A percentile compares a stretch with the other conserved stretches of the same genome.
Conservation (phyloP, 495 filamentous ascomycete genomes). For the Aspergillus bertholletiae region DNA sequence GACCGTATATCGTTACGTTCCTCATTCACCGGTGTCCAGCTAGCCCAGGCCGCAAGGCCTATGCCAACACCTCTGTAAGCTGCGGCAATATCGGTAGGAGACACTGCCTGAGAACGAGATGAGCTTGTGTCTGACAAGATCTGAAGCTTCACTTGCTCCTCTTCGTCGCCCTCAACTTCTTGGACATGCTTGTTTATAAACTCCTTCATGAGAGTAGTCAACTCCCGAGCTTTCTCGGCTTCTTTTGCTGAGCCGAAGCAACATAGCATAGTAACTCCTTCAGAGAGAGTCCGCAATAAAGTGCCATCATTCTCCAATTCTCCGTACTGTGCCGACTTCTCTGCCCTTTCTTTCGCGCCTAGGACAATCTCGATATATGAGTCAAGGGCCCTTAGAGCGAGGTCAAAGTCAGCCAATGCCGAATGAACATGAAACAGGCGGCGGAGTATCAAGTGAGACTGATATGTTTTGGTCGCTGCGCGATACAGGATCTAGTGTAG, state of each 20-base stretch:
- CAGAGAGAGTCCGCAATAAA: constrained; percentile 69
- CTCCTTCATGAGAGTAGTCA: constrained; percentile 62
- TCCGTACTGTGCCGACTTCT: constrained; percentile 73
- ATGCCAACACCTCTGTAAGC: constrained; percentile 81
- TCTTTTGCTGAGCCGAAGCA: constrained; percentile 70
- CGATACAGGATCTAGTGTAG: constrained; percentile 67
- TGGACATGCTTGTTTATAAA: constrained; percentile 52
- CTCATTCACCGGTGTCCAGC: constrained; percentile 69
- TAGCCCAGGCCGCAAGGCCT: constrained; percentile 80
- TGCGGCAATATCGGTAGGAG: constrained; percentile 54
- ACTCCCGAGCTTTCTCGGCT: constrained; percentile 69
- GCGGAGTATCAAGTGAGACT: constrained; percentile 81
- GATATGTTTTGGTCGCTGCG: constrained; percentile 87
- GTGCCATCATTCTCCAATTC: constrained; percentile 74
- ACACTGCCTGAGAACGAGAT: constrained; percentile 34
- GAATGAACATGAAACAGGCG: constrained; percentile 87
- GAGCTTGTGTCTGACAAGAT: constrained; percentile 17
- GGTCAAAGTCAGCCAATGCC: constrained; percentile 78
- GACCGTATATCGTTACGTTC: constrained; percentile 63
- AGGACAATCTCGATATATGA: constrained; percentile 85
- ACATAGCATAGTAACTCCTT: constrained; percentile 77
- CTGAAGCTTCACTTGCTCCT: constrained; percentile 24
- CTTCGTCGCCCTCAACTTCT: constrained; percentile 31
- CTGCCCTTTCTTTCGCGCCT: constrained; percentile 72
- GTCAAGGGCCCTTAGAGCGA: constrained; percentile 82